These are phyloP conservation scores for Yarrowia deformans DNA, from an alignment of 805 yeast genomes.

Conservation along the genomic window DNA sequence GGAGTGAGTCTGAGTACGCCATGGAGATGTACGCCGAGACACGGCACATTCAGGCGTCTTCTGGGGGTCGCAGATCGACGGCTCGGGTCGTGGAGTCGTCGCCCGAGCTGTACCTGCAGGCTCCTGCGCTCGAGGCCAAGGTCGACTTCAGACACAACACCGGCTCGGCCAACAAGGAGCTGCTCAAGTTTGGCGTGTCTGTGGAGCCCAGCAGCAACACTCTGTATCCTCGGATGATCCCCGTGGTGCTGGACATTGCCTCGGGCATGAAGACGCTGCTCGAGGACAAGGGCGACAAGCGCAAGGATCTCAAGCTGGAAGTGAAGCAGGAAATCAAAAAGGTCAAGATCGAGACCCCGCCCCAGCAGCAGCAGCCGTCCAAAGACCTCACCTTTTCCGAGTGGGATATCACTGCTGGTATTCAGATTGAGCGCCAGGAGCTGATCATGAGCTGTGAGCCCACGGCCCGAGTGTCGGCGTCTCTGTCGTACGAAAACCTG, in stretches of 20 bases:
- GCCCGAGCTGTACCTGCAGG: constrained; percentile 60
- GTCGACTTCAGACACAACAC: constrained; percentile 56
- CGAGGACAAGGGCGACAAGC: constrained; percentile 9
- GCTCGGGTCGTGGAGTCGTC: constrained; percentile 38
- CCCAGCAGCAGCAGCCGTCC: constrained; percentile 14
- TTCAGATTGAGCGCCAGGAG: constrained; percentile 75
- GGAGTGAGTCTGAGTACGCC: constrained; percentile 44
- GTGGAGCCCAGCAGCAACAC: constrained; percentile 77
- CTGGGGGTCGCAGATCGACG: constrained; percentile 8
- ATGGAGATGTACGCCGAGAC: constrained; percentile 30
- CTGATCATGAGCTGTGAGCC: constrained; percentile 90
- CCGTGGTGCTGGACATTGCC: constrained; percentile 67
- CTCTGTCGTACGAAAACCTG: constrained; percentile 75
- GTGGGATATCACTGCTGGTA: constrained; percentile 66
- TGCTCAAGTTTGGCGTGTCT: constrained; percentile 57
- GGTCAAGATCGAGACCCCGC: constrained; percentile 36
- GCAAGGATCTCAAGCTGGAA: constrained; percentile 7
- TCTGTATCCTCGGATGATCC: constrained; percentile 77
- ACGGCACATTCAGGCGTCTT: constrained; percentile 6
- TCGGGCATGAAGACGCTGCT: constrained; percentile 6
- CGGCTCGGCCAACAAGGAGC: constrained; percentile 39
- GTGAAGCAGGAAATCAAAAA: constrained; percentile 6
- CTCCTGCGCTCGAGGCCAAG: constrained; percentile 75
- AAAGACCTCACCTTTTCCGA: constrained; percentile 49
- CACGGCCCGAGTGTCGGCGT: constrained; percentile 88